Base-by-base conservation (phyloP, 2,329 filamentous ascomycete genomes). In the Acrocalymma vagum region DNA sequence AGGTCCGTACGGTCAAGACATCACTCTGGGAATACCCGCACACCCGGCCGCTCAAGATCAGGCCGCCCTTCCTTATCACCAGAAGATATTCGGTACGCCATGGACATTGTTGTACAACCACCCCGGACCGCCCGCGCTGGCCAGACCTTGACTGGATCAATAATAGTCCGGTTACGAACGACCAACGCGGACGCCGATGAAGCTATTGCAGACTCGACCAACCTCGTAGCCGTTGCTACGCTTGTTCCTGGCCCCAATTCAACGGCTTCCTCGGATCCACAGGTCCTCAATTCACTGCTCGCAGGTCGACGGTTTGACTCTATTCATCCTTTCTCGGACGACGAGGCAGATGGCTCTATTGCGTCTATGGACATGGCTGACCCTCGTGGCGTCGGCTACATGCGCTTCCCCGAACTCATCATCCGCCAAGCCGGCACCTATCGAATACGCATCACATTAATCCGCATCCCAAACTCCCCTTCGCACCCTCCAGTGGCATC, bases 41-140 rank as follows among this genome's bases (percentile, higher is more conserved):
- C 43, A 20, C 49, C 51, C 30, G 51, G 44, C 29, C 56, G 55
- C 29, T 57, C 62, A 42, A 58, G 60, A 48, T 53, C 60, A 23
- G 53, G 44, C 20, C 57, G 55, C 23, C 46, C 52, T 29, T 52
- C 55, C 9, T 22, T 50, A 31, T 58, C 62, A 8, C 55, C 59
- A 35, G 59, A 61, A 26, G 62, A 65, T 10, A 65, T 65, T 14
- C 47, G 53, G 15, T 70, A 69, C 60, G 60, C 52, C 35, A 71
- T 71, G 67, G 67, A 71, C 37, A 63, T 71, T 22, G 48, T 70
- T 11, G 59, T 69, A 10, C 67, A 71, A 38, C 67, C 67, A 6
- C 67, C 67, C 3, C 47, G 59, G 20, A 65, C 49, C 26, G 66
- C 63, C 34, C 60, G 57, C 28, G 60, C 60, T 16, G 67, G 65